Base-by-base conservation (phyloP, 768 basidiomycete genomes). In the Roridomyces roridus region DNA sequence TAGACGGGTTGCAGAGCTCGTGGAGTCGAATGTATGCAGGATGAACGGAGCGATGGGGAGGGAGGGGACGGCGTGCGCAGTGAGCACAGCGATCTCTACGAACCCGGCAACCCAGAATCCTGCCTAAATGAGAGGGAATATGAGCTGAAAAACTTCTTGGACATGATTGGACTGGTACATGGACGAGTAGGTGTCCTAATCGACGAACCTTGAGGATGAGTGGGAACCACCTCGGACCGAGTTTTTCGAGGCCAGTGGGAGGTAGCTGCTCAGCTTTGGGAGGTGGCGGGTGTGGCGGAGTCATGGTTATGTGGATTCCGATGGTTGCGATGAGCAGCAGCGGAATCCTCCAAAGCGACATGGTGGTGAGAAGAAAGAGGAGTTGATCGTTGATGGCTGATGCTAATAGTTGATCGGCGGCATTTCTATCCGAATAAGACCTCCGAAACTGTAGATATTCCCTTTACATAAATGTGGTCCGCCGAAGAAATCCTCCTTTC, bases 211-310 rank as follows among this genome's bases (percentile, higher is more conserved):
- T 73, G 1, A 65, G 12, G 12, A 59, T 25, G 17, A 49, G 24
- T 3, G 70, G 53, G 2, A 64, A 14, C 34, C 59, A 49, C 6
- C 60, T 58, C 49, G 47, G 47, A 34, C 23, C 47, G 4, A 48
- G 1, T n/a, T 24, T 20, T 21, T 69, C 69, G 1, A 51, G 36
- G 6, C 68, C 69, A 8, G 52, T 47, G 14, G 60, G 52, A 6
- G 62, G 62, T 5, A 69, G 51, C 14, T 56, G 51, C 57, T 71
- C 67, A 2, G 64, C 25, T 5, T 34, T 14, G 3, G 51, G 31
- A 28, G 68, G 60, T 2, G 68, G 63, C 4, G 68, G 57, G 25
- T 67, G 63, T 1, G 70, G 72, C 0, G 68, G 56, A 1, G 72
- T 72, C 57, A 65, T 37, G 10, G 68, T 66, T 4, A 39, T 59